A percentile compares a stretch with the other conserved stretches of the same genome.
These are phyloP conservation scores for Nymphaea colorata DNA, from an alignment of 164 flowering plant genomes.

Conservation along the genomic window DNA sequence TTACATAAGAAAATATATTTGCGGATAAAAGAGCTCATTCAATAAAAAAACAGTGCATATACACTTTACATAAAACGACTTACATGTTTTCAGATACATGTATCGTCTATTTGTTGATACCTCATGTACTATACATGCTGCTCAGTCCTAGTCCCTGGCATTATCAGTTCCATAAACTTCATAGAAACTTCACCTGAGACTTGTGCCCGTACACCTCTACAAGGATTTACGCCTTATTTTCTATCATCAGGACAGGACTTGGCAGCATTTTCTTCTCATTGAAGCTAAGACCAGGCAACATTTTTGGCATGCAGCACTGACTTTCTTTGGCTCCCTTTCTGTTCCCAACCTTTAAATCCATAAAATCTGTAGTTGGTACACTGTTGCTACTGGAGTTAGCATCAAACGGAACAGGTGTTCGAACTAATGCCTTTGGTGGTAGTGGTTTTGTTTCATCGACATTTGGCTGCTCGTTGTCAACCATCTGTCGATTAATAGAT, in stretches of 20 bases:
- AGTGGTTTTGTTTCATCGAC: conserved; percentile 9
- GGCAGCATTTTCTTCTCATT: conserved; percentile 40
- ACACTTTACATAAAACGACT: background rate
- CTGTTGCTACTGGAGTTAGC: conserved; percentile 23
- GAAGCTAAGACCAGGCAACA: conserved; percentile 35
- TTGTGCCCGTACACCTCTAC: background rate
- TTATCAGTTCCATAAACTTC: background rate
- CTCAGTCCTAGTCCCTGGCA: background rate
- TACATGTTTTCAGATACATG: background rate
- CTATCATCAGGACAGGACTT: conserved; percentile 19
- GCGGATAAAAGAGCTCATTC: background rate
- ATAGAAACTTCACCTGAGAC: background rate
- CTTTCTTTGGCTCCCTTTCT: conserved; percentile 24
- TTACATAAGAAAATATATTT: no score
- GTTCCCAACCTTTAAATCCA: conserved; percentile 11
- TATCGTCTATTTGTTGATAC: background rate
- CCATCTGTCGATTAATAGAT: background rate
- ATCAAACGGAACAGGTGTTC: conserved; percentile 31
- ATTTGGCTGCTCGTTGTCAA: conserved; percentile 9
- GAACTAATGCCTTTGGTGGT: conserved; percentile 21
- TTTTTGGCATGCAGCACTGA: conserved; percentile 67
- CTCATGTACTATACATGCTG: background rate
- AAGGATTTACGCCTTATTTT: background rate
- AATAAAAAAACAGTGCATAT: background rate
- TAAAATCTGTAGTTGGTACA: conserved; percentile 33